Evolutionary conservation across 768 basidiomycete genomes (phyloP).

Genomic region (Dioszegia hungarica): DNA sequence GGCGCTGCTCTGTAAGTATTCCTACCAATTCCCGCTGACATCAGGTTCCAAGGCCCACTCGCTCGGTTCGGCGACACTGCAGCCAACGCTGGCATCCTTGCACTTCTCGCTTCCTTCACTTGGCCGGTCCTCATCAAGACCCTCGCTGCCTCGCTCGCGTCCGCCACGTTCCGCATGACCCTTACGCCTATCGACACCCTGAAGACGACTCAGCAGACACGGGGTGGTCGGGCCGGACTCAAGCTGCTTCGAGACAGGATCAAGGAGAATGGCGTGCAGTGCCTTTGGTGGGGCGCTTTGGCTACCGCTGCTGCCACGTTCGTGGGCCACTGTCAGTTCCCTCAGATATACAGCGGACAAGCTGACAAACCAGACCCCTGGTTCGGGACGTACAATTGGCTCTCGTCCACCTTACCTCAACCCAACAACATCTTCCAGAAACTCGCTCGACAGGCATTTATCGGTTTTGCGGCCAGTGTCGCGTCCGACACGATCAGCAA

Average conservation of each 20-base stretch:
- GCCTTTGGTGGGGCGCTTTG: constrained; percentile 83
- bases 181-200: constrained; percentile 88
- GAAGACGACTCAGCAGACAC: constrained; percentile 92
- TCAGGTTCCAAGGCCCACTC: constrained; percentile 49
- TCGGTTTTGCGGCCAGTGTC: constrained; percentile 82
- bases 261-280: constrained; percentile 66
- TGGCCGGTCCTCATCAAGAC: constrained; percentile 70
- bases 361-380: constrained; percentile 42
- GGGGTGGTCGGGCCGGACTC: constrained; percentile 64
- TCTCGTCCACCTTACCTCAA: constrained; percentile 61
- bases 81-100: constrained; percentile 86
- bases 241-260: constrained; percentile 64
- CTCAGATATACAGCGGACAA: not conserved
- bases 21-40: not conserved
- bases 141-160: constrained; percentile 68
- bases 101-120: constrained; percentile 68
- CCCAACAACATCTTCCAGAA: constrained; percentile 57
- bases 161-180: constrained; percentile 82
- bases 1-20: constrained; percentile 76
- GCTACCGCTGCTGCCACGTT: constrained; percentile 92
- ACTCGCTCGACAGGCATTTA: constrained; percentile 75
- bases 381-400: constrained; percentile 65
- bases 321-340: constrained; percentile 65
- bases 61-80: constrained; percentile 88
- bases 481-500: constrained; percentile 82